Percentiles rank a stretch among this genome's conserved stretches.
Evolutionary conservation across 1,284 basidiomycete genomes (phyloP).

Genomic region (Takashimella koratensis): DNA sequence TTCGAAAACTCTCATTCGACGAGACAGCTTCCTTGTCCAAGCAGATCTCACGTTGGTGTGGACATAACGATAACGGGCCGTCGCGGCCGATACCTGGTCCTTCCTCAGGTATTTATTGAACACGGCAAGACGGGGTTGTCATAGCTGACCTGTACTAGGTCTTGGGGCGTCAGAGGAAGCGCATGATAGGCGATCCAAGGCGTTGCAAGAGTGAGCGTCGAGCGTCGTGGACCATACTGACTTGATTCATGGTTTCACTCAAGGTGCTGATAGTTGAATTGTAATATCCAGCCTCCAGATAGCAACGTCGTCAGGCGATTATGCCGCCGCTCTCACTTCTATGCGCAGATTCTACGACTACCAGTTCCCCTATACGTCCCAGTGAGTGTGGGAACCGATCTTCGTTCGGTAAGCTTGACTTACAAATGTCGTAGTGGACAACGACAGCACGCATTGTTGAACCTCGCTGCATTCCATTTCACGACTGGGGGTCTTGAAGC

Average conservation of each 20-base stretch:
- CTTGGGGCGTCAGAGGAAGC: conserved; percentile 19
- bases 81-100: not conserved
- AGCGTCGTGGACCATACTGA: no score
- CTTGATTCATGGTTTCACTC: not conserved
- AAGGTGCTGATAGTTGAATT: not conserved
- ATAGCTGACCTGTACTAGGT: not conserved
- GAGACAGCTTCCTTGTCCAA: conserved; percentile 33
- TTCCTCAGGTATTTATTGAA: not conserved
- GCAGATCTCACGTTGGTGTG: conserved; percentile 39
- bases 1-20: conserved; percentile 41
- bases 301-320: conserved; percentile 37
- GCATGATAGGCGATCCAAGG: conserved; percentile 24
- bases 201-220: conserved; percentile 37
- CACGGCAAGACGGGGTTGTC: not conserved
- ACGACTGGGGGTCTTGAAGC: conserved; percentile 39
- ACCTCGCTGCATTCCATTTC: conserved; percentile 45
- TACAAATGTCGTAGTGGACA: conserved; percentile 27
- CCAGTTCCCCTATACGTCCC: conserved; percentile 32
- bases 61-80: conserved; percentile 7
- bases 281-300: conserved; percentile 23
- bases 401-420: not conserved
- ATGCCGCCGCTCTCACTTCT: conserved; percentile 32
- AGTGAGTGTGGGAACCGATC: conserved; percentile 14
- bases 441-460: conserved; percentile 47
- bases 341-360: conserved; percentile 47